phyloP scores from a whole-genome alignment of 306 rosid species.

The Malus sylvestris region DNA sequence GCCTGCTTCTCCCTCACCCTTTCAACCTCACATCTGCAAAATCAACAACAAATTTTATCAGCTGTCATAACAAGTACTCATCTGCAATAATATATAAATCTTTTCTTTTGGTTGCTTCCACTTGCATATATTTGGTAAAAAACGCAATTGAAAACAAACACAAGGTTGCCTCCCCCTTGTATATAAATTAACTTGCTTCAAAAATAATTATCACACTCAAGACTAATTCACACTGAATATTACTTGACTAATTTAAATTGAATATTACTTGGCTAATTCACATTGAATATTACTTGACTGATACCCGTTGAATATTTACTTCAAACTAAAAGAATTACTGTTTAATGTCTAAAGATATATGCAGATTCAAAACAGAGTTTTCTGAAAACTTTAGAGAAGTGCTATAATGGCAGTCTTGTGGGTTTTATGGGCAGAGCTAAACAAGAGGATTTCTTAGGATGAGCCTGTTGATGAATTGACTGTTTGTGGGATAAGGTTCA shows the following conservation, averaged over 20 bases:
- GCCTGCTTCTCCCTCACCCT: constrained; percentile 54
- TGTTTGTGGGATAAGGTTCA: background rate
- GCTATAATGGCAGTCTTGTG: background rate
- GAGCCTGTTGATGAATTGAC: background rate
- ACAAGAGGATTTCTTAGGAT: background rate
- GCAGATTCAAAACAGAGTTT: background rate
- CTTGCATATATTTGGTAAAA: background rate
- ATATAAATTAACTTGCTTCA: no score
- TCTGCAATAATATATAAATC: no score
- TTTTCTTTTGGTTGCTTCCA: background rate
- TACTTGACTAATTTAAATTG: no score
- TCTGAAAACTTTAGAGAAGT: background rate
- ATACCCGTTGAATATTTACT: background rate
- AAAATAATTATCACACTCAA: no score
- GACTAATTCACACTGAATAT: no score
- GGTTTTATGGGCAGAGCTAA: background rate
- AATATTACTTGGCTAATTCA: no score
- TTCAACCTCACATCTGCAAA: constrained; percentile 70
- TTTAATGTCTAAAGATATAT: background rate
- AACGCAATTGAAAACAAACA: background rate
- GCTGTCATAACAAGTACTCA: background rate
- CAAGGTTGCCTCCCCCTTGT: background rate
- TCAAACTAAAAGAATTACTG: background rate
- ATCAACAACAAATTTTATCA: background rate
- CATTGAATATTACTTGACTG: background rate